Conservation (phyloP, 441 rosid genomes). For the Euphorbia celastroides region DNA sequence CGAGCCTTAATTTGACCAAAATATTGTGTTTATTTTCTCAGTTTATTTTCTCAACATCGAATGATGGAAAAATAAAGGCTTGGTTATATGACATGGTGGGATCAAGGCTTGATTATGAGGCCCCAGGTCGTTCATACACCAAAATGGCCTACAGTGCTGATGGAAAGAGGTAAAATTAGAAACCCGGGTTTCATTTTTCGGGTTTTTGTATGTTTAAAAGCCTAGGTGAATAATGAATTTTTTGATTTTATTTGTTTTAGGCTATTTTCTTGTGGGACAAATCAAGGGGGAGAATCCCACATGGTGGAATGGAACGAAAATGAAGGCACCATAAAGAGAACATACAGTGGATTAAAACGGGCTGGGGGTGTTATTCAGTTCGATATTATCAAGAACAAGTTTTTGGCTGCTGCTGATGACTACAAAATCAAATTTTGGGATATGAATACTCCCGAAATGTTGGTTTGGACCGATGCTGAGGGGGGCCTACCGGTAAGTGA, state of each 20-base stretch:
- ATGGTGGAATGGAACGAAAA: constrained; percentile 81
- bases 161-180: constrained; percentile 37
- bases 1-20: not conserved
- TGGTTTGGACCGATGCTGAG: constrained; percentile 45
- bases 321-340: constrained; percentile 55
- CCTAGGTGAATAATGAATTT: constrained; percentile 9
- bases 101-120: constrained; percentile 44
- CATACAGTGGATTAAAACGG: constrained; percentile 58
- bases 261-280: constrained; percentile 76
- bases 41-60: constrained; percentile 59
- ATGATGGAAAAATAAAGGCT: constrained; percentile 60
- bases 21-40: constrained; percentile 17
- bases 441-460: constrained; percentile 51
- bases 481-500: constrained; percentile 55
- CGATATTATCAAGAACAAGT: constrained; percentile 54
- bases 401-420: constrained; percentile 71
- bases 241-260: constrained; percentile 20
- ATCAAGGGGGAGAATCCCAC: constrained; percentile 57
- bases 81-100: constrained; percentile 46
- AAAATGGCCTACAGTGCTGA: constrained; percentile 52
- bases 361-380: constrained; percentile 61
- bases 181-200: not conserved
- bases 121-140: constrained; percentile 43
- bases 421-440: constrained; percentile 61
- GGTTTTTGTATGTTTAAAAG: not conserved